Base-by-base conservation (phyloP, 2,329 filamentous ascomycete species). In the Neofusicoccum kwambonambiense region DNA sequence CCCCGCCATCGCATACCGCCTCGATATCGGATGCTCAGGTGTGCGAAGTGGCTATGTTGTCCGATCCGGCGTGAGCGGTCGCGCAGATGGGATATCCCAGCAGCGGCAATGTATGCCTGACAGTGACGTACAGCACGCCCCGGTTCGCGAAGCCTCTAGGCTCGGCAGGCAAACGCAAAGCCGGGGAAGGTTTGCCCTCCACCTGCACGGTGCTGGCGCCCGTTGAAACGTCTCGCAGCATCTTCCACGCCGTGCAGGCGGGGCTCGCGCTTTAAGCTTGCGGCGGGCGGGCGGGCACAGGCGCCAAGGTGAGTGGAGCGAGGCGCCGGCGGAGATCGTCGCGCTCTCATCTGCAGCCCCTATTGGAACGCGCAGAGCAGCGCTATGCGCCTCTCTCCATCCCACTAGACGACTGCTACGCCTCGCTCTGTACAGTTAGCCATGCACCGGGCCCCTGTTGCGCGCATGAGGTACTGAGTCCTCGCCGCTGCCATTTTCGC, bases 271-370 rank as follows among this genome's bases (percentile, higher is more conserved):
- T 44, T 58, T 58, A 22, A 45, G 27, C 54, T 44, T 58, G 54
- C 39, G 39, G 54, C 39, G 35, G 52, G 27, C 39, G 52, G 22
- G 35, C 51, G 22, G 27, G 47, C 47, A 13, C 12, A 34, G 47
- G 27, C 22, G 27, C 22, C 11, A 22, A 34, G 45, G 4, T 11
- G 11, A 49, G 3, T 39, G 37, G 37, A 39, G 47, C 22, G 22
- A 49, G 45, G 12, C n/a, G 19, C 19, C 12, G 19, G 47, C 47
- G 47, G 47, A 50, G 47, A 50, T 50, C 54, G 22, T 31, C 39
- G 39, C 54, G 22, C 39, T n/a, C 19, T 45, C 17, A 45, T 57
- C 54, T 45, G 51, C 54, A 58, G 54, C 54, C 54, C 54, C 54
- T 58, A 58, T 58, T 58, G 54, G 54, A 34, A 50, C 47, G 47